phyloP scores from a whole-genome alignment of 2,329 filamentous ascomycete genomes.

The Simplicillium sp. region DNA sequence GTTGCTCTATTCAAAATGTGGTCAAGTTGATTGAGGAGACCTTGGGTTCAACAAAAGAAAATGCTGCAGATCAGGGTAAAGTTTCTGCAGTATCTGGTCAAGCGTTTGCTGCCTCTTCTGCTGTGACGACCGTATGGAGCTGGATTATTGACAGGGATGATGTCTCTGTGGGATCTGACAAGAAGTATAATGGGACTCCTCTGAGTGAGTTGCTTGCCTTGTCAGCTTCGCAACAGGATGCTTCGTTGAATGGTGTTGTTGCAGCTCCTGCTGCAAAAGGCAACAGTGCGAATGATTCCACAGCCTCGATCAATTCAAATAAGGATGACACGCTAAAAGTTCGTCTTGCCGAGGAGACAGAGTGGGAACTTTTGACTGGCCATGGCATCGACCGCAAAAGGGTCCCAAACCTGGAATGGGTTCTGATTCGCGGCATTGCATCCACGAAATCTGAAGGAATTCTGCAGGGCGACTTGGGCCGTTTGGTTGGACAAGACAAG shows the following conservation, averaged over 20 bases:
- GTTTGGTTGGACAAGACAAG: slow-evolving; percentile 51
- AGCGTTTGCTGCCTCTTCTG: slow-evolving; percentile 12
- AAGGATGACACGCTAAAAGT: slow-evolving; percentile 19
- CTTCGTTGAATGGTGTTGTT: too few species aligned
- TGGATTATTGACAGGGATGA: slow-evolving; percentile 25
- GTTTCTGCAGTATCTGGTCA: slow-evolving; percentile 6
- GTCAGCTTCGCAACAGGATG: slow-evolving; percentile 3
- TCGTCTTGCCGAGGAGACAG: slow-evolving; percentile 42
- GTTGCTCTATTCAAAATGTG: slow-evolving; percentile 18
- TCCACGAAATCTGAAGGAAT: slow-evolving; percentile 45
- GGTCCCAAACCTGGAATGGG: slow-evolving; percentile 50
- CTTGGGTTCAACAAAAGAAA: too few species aligned
- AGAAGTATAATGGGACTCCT: slow-evolving; percentile 29
- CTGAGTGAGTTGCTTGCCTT: slow-evolving; percentile 18
- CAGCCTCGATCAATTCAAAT: not conserved
- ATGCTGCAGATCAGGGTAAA: slow-evolving; percentile 7
- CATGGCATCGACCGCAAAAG: slow-evolving; percentile 50
- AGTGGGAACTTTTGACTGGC: slow-evolving; percentile 51
- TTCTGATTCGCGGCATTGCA: slow-evolving; percentile 47
- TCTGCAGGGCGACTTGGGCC: slow-evolving; percentile 49
- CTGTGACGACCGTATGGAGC: slow-evolving; percentile 22
- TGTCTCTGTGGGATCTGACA: slow-evolving; percentile 22
- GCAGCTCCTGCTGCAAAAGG: too few species aligned
- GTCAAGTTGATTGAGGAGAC: too few species aligned
- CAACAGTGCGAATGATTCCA: too few species aligned